phyloP scores from a whole-genome alignment of 768 basidiomycete species.

The Rhizopogon vulgaris region DNA sequence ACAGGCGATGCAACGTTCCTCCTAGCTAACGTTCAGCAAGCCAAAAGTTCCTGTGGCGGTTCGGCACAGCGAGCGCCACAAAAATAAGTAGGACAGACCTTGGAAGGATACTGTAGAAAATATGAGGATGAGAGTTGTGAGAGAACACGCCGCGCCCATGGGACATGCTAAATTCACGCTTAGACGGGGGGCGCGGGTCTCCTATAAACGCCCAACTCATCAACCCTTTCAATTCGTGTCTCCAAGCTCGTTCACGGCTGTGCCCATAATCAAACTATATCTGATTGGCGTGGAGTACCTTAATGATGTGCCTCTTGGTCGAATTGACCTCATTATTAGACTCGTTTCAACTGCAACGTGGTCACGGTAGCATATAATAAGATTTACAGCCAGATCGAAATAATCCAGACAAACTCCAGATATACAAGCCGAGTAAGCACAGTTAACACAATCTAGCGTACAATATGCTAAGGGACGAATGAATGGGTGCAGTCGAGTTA shows the following conservation, averaged over 20 bases:
- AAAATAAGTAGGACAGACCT: neutral
- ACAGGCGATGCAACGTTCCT: neutral
- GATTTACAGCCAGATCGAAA: neutral
- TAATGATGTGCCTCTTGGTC: neutral
- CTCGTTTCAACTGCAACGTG: neutral
- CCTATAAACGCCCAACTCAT: neutral
- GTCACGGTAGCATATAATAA: neutral
- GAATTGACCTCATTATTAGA: too few relatives aligned
- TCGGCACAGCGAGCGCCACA: too few relatives aligned
- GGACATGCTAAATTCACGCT: neutral
- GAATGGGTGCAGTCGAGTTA: conserved; percentile 11
- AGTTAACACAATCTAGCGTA: conserved; percentile 36
- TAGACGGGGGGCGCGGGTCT: neutral
- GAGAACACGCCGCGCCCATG: neutral
- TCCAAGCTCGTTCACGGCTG: neutral
- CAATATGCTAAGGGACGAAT: conserved; percentile 33
- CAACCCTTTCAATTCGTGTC: neutral
- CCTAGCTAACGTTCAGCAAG: neutral
- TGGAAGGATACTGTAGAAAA: neutral
- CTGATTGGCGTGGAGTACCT: neutral
- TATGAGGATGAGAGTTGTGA: neutral
- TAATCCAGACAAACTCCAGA: conserved; percentile 1
- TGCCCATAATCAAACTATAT: neutral
- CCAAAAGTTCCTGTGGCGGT: neutral
- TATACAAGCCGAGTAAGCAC: conserved; percentile 10